phyloP scores from a whole-genome alignment of 2,329 filamentous ascomycete species.

The Seiridium cupressi region DNA sequence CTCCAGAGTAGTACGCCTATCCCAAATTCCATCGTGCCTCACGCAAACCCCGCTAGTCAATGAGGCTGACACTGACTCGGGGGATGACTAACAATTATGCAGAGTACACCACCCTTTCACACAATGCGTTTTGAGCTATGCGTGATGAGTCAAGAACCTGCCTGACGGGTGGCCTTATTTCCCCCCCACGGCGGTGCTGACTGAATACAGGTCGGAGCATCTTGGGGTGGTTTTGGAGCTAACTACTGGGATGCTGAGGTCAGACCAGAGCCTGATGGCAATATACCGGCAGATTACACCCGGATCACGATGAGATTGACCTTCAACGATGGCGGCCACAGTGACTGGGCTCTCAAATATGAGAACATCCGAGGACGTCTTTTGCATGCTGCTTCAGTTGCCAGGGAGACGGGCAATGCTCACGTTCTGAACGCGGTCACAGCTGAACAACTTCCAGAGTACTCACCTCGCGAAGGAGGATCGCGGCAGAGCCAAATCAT shows the following conservation, averaged over 20 bases:
- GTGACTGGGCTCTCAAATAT: conserved; percentile 81
- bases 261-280: conserved; percentile 78
- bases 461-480: conserved; percentile 59
- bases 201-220: conserved; percentile 49
- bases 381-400: conserved; percentile 75
- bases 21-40: not conserved
- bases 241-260: conserved; percentile 85
- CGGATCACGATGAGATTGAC: conserved; percentile 79
- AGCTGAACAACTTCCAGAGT: conserved; percentile 84
- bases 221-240: conserved; percentile 74
- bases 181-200: not conserved
- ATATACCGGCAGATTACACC: conserved; percentile 71
- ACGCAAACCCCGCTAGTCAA: no score
- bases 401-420: conserved; percentile 63
- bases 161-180: not conserved
- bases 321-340: conserved; percentile 94
- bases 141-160: not conserved
- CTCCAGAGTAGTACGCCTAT: conserved; percentile 61
- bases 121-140: not conserved
- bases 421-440: conserved; percentile 58
- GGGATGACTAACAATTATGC: not conserved
- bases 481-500: conserved; percentile 14
- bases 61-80: no score
- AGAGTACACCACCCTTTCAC: not conserved
- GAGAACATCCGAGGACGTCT: conserved; percentile 82